phyloP scores from a whole-genome alignment of 306 rosid species.

The Medicago ruthenica region DNA sequence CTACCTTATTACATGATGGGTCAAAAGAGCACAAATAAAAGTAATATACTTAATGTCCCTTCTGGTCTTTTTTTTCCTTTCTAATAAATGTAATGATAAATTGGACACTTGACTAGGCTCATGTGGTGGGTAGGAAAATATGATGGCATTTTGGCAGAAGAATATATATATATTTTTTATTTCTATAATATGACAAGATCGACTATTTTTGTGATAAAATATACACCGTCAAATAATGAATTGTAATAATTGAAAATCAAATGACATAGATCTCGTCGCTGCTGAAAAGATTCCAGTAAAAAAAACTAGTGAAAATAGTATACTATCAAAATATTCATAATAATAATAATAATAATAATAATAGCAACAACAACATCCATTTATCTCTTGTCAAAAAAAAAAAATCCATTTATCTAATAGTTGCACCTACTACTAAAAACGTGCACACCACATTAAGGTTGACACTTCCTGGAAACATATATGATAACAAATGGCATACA shows the following conservation, averaged over 20 bases:
- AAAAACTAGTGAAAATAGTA: background rate
- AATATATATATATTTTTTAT: background rate
- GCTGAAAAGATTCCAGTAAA: background rate
- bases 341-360: background rate
- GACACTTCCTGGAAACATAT: constrained; percentile 10
- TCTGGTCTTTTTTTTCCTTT: background rate
- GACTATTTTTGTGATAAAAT: background rate
- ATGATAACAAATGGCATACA: constrained; percentile 14
- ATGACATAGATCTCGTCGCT: constrained; percentile 2
- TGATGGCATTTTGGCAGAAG: background rate
- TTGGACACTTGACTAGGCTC: constrained; percentile 5
- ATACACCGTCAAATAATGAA: constrained; percentile 11
- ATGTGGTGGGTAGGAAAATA: background rate
- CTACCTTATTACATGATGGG: too few species aligned
- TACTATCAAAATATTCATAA: background rate
- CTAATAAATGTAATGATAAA: background rate
- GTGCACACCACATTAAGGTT: background rate
- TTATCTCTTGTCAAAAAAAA: too few species aligned
- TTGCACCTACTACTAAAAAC: constrained; percentile 27
- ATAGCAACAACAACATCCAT: too few species aligned
- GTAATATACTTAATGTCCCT: too few species aligned
- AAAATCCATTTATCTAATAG: background rate
- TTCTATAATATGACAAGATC: constrained; percentile 12
- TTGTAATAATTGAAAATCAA: background rate
- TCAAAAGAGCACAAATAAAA: too few species aligned